Base-by-base conservation (phyloP, 441 rosid genomes). In the Breynia disticha region DNA sequence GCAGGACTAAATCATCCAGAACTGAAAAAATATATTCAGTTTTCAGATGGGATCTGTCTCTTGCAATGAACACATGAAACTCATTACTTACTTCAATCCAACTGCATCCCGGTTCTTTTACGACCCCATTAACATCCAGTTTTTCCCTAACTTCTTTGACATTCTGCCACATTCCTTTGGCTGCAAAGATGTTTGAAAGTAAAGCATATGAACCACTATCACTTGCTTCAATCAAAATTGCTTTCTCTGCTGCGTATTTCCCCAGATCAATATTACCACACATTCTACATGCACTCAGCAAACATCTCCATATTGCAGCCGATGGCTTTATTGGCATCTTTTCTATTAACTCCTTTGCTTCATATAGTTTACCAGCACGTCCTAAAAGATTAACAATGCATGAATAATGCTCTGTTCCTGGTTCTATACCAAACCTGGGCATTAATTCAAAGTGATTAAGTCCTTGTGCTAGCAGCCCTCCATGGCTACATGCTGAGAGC, bases 401-500 rank as follows among this genome's bases (percentile, higher is more conserved):
- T 46, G 83, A 82, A 54, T 79, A 83, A 66, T 85, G 95, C 55
- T 85, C 84, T 0, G 60, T 79, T 43, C 84, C 84, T 2, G 80
- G 87, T 66, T 78, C 72, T 45, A 83, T 68, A 44, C 79, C 79
- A 65, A 74, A 71, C 37, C 51, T 59, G 16, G 64, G 62, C 87
- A 88, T 88, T 48, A 68, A 68, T 39, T 79, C 60, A 46, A 79
- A 81, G 54, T 59, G 68, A 22, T n/a, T 41, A 43, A 78, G 66
- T 47, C 91, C 95, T 24, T 71, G 82, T 59, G 81, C 78, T 13
- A 77, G 67, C 24, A 79, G 72, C 53, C 95, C 91, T 62, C 79
- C 79, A 63, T 85, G 91, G 68, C 78, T 63, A 68, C 95, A 88
- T 14, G 89, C 91, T 18, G 89, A 81, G 19, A 88, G 87, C 45